Evolutionary conservation across 2,329 filamentous ascomycete species (phyloP).

Genomic region (Xylariaceae sp.): DNA sequence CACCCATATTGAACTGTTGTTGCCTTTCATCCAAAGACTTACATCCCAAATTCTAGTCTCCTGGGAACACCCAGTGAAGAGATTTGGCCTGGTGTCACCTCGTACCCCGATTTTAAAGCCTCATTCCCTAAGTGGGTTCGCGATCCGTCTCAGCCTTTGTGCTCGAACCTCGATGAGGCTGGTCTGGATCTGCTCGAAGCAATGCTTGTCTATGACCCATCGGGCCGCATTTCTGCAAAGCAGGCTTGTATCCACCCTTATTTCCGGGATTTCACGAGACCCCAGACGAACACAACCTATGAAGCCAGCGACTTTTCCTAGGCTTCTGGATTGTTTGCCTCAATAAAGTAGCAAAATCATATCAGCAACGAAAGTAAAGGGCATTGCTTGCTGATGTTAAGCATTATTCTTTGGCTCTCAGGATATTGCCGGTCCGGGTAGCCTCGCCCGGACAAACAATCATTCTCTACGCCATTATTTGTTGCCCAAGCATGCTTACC

Average conservation of each 20-base stretch:
- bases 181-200: constrained; percentile 64
- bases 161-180: constrained; percentile 66
- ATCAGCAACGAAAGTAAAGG: constrained; percentile 13
- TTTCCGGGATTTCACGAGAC: constrained; percentile 49
- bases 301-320: constrained; percentile 25
- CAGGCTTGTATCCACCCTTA: constrained; percentile 81
- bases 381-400: constrained; percentile 19
- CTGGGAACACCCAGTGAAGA: constrained; percentile 80
- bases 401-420: constrained; percentile 26
- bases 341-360: constrained; percentile 1
- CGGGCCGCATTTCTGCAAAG: constrained; percentile 83
- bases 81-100: constrained; percentile 87
- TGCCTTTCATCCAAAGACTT: neutral
- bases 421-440: constrained; percentile 26
- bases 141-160: constrained; percentile 61
- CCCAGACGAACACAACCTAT: constrained; percentile 21
- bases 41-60: constrained; percentile 43
- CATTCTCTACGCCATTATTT: constrained; percentile 16
- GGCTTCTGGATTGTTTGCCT: neutral
- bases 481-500: constrained; percentile 12
- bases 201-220: constrained; percentile 83
- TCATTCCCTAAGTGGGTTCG: constrained; percentile 89
- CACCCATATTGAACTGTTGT: neutral
- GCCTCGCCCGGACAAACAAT: constrained; percentile 5
- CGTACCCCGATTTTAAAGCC: constrained; percentile 87